These are phyloP conservation scores for Przewalskia tangutica DNA, from an alignment of 257 asterid species.

Conservation along the genomic window DNA sequence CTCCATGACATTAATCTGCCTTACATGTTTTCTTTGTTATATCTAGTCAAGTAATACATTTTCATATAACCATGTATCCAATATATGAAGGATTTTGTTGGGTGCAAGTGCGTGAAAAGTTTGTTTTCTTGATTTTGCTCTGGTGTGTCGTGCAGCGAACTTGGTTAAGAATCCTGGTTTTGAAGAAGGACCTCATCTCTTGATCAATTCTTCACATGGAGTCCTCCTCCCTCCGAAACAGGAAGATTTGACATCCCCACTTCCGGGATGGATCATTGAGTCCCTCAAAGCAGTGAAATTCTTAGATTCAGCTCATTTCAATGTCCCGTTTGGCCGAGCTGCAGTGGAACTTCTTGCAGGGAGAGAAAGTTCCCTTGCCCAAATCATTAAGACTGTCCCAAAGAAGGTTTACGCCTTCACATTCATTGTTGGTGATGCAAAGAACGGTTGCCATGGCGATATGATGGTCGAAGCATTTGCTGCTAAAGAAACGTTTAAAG, in stretches of 20 bases:
- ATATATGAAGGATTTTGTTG: not conserved
- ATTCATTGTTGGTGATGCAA: conserved; percentile 61
- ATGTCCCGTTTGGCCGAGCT: conserved; percentile 51
- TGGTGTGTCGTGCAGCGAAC: conserved; percentile 33
- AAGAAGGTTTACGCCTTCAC: conserved; percentile 37
- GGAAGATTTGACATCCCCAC: conserved; percentile 62
- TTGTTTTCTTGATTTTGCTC: not conserved
- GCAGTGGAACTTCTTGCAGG: conserved; percentile 83
- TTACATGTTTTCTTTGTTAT: not conserved
- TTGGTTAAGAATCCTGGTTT: conserved; percentile 62
- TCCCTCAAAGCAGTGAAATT: conserved; percentile 67
- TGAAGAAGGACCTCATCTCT: conserved; percentile 74
- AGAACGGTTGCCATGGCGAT: conserved; percentile 66
- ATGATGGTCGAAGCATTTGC: conserved; percentile 88
- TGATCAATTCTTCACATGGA: conserved; percentile 58
- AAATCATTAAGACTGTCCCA: conserved; percentile 50
- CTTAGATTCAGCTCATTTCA: conserved; percentile 58
- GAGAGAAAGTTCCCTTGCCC: conserved; percentile 70
- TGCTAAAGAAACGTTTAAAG: conserved; percentile 36
- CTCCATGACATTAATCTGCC: not conserved
- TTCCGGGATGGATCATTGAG: conserved; percentile 88
- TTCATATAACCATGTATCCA: not conserved
- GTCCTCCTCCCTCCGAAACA: conserved; percentile 76
- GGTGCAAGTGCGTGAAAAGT: not conserved
- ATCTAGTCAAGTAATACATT: not conserved